phyloP scores from a whole-genome alignment of 1,284 basidiomycete genomes.

The Papiliotrema terrestris region DNA sequence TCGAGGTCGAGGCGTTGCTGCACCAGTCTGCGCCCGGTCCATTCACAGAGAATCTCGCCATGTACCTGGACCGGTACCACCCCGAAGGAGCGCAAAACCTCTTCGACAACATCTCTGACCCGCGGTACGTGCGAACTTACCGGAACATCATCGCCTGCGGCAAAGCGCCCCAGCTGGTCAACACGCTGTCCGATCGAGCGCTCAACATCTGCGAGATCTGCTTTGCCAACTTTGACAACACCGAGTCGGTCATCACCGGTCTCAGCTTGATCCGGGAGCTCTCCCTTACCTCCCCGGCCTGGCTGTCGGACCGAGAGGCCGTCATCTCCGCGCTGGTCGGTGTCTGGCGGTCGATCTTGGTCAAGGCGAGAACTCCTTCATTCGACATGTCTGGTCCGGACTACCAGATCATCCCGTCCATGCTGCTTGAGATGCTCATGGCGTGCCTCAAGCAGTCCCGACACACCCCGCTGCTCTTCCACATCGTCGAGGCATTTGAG shows the following conservation, averaged over 20 bases:
- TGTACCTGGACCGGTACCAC: slow-evolving; percentile 88
- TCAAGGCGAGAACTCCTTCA: slow-evolving; percentile 36
- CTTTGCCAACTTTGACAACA: slow-evolving; percentile 57
- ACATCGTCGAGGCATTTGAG: slow-evolving; percentile 78
- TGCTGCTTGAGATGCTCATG: slow-evolving; percentile 74
- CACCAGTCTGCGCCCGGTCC: slow-evolving; percentile 86
- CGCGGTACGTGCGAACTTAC: slow-evolving; percentile 72
- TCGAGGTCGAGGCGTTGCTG: slow-evolving; percentile 89
- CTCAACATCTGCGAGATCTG: slow-evolving; percentile 61
- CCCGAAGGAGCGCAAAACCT: slow-evolving; percentile 81
- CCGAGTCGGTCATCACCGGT: slow-evolving; percentile 61
- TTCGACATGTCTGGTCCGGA: slow-evolving; percentile 50
- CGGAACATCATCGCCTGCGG: slow-evolving; percentile 74
- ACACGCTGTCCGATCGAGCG: slow-evolving; percentile 67
- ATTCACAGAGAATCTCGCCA: slow-evolving; percentile 89
- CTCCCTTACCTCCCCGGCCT: slow-evolving; percentile 62
- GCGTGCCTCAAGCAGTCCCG: slow-evolving; percentile 60
- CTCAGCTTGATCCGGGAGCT: slow-evolving; percentile 77
- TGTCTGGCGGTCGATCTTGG: slow-evolving; percentile 61
- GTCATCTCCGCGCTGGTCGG: slow-evolving; percentile 64
- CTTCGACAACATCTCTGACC: slow-evolving; percentile 69
- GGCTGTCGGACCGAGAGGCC: slow-evolving; percentile 63
- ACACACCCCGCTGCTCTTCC: slow-evolving; percentile 84
- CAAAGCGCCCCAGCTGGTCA: slow-evolving; percentile 70
- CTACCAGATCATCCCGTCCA: slow-evolving; percentile 63